Evolutionary conservation across 2,329 filamentous ascomycete genomes (phyloP).

Genomic region (Neocatenulostroma microsporum): DNA sequence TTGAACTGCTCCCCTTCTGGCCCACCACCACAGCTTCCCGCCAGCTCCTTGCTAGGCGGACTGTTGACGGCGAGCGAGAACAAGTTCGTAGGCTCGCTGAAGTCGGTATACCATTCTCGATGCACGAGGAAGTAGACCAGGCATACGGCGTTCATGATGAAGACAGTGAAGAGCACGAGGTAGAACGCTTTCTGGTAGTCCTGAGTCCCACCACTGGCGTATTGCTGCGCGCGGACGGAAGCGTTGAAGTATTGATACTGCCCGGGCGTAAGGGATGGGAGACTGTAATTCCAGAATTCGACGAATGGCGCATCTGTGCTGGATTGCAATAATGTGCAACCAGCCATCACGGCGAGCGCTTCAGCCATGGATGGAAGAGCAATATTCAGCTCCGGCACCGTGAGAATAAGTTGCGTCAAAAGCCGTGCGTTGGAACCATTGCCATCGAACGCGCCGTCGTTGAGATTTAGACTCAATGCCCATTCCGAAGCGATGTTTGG

Average conservation of each 20-base stretch:
- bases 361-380: conserved; percentile 62
- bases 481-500: conserved; percentile 37
- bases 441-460: conserved; percentile 36
- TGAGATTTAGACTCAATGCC: conserved; percentile 37
- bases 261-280: conserved; percentile 24
- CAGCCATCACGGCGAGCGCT: conserved; percentile 61
- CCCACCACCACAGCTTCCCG: conserved; percentile 50
- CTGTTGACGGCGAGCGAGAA: conserved; percentile 47
- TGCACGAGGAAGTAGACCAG: conserved; percentile 55
- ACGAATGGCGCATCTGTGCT: conserved; percentile 54
- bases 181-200: conserved; percentile 61
- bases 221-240: conserved; percentile 57
- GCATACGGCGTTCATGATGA: conserved; percentile 59
- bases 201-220: conserved; percentile 57
- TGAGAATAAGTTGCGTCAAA: conserved; percentile 38
- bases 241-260: conserved; percentile 57
- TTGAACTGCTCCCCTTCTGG: conserved; percentile 45
- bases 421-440: conserved; percentile 39
- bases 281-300: conserved; percentile 37
- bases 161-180: conserved; percentile 56
- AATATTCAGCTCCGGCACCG: conserved; percentile 37
- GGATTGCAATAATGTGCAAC: conserved; percentile 57
- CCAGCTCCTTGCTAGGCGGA: conserved; percentile 45
- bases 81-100: conserved; percentile 67
- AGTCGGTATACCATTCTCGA: conserved; percentile 63